These are phyloP conservation scores for Magnusiomyces clavatus DNA, from an alignment of 1,139 yeast genomes.

Conservation along the genomic window DNA sequence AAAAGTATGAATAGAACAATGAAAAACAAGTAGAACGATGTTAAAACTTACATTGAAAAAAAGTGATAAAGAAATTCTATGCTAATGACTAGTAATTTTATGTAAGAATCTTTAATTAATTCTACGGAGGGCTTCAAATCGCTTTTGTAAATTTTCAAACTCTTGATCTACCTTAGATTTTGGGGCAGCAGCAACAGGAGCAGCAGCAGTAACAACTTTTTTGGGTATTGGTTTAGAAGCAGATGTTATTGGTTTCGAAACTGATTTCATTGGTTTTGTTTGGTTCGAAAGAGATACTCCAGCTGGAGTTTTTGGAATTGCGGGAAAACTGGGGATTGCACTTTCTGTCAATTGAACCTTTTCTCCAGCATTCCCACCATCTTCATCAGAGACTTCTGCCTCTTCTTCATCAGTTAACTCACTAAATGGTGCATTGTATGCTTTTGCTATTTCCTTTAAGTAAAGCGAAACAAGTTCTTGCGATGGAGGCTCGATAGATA, in stretches of 20 bases:
- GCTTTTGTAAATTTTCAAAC: conserved; percentile 44
- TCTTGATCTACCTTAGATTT: conserved; percentile 29
- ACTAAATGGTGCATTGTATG: conserved; percentile 70
- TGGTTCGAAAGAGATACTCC: conserved; percentile 19
- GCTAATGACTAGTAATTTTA: no score
- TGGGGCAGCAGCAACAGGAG: conserved; percentile 13
- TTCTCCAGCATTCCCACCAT: conserved; percentile 26
- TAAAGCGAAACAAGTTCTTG: conserved; percentile 60
- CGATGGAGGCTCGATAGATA: conserved; percentile 62
- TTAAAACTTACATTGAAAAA: no score
- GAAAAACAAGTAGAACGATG: no score
- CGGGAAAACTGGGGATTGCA: conserved; percentile 16
- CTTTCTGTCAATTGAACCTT: conserved; percentile 8
- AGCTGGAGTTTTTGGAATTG: conserved; percentile 20
- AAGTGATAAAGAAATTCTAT: no score
- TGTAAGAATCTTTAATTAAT: neutral
- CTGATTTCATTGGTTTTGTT: conserved; percentile 38
- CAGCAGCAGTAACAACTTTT: conserved; percentile 17
- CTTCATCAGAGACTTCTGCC: conserved; percentile 25
- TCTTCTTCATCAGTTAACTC: conserved; percentile 39
- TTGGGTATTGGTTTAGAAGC: conserved; percentile 25
- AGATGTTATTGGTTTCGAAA: conserved; percentile 40
- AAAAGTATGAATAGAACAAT: no score
- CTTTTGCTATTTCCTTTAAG: conserved; percentile 70
- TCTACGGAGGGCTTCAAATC: conserved; percentile 47